These are phyloP conservation scores for Cicer yamashitae DNA, from an alignment of 306 rosid species.

Conservation along the genomic window DNA sequence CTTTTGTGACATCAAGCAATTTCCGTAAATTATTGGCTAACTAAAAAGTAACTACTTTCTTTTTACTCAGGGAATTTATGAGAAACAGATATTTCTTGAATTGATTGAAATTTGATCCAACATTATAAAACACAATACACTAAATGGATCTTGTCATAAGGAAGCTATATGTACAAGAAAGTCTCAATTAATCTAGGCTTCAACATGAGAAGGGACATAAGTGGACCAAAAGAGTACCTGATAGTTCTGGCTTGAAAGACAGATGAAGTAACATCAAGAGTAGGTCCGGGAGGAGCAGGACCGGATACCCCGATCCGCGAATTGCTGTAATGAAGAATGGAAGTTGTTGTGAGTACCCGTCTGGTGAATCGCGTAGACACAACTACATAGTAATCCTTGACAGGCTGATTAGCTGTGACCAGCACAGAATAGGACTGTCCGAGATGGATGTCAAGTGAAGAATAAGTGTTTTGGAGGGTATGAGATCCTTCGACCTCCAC, in stretches of 20 bases:
- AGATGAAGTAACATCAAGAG: constrained; percentile 70
- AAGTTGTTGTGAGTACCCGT: constrained; percentile 75
- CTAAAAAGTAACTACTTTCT: background rate
- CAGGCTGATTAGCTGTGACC: constrained; percentile 91
- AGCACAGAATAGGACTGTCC: constrained; percentile 93
- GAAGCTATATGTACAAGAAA: background rate
- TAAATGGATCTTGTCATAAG: background rate
- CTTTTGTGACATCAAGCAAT: no score
- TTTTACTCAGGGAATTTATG: background rate
- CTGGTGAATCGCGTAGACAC: constrained; percentile 85
- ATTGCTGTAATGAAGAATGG: constrained; percentile 90
- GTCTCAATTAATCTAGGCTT: background rate
- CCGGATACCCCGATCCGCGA: constrained; percentile 79
- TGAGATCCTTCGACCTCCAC: constrained; percentile 98
- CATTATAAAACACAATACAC: constrained; percentile 11
- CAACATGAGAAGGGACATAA: constrained; percentile 2
- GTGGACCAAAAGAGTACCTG: constrained; percentile 56
- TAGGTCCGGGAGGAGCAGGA: constrained; percentile 79
- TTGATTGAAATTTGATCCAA: background rate
- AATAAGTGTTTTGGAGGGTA: constrained; percentile 78
- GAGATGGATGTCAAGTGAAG: constrained; percentile 86
- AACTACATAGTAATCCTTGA: constrained; percentile 79
- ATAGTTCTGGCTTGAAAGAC: constrained; percentile 81
- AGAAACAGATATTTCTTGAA: background rate
- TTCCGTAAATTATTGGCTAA: background rate